Evolutionary conservation across 148 eudicot genomes (phyloP), one percentile per base, ranked within the genome.

Genomic region (Beta vulgaris): DNA sequence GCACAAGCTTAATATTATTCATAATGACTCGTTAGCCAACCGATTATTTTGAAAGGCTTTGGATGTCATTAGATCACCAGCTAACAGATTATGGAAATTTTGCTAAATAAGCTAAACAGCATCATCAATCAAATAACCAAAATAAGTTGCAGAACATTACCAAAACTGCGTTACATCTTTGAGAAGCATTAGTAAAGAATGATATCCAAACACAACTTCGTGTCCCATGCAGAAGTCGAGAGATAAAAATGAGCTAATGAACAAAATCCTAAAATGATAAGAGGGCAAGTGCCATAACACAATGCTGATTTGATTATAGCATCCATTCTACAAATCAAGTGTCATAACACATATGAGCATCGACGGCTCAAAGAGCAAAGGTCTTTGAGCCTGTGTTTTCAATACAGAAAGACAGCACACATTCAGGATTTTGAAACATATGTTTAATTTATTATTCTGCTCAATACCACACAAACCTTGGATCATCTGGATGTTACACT

Each of bases 321-420:
- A n/a, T n/a, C n/a, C n/a, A n/a, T n/a, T n/a, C n/a, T n/a, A n/a
- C n/a, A n/a, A n/a, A n/a, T n/a, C n/a, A n/a, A n/a, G n/a, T n/a
- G n/a, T n/a, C n/a, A n/a, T n/a, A n/a, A n/a, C n/a, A 68, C 7
- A 66, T 8, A 40, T 66, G 49, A n/a, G 49, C 69, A 39, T 39
- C 15, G 3, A 18, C 42, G 11, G 2, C 55, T 28, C 73, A 51
- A 31, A n/a, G 8, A 18, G 7, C 18, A 19, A 25, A 2, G 7
- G 19, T 63, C 18, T 35, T 31, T 63, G 34, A 35, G 25, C 60
- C 58, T 51, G 5, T 70, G 23, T 54, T 53, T 59, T 14, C 3
- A 13, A n/a, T 18, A 26, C 21, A 6, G 25, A 19, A 42, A 26
- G 18, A 9, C 34, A 72, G n/a, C 25, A n/a, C 25, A 12, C 15